phyloP scores from a whole-genome alignment of 163 green algal species.

The Scenedesmus sp. region DNA sequence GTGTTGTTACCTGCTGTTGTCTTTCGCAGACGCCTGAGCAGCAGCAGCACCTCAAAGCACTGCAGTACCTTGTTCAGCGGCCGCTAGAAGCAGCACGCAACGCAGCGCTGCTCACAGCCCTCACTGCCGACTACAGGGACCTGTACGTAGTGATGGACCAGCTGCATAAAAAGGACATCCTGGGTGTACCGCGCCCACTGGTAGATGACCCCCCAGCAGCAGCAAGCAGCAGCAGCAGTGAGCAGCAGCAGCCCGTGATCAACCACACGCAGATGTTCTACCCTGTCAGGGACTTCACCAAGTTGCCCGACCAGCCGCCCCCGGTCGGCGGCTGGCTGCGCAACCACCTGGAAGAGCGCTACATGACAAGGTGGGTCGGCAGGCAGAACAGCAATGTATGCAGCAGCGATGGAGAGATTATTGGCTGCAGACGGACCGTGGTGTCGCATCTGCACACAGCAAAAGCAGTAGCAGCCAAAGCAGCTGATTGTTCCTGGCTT shows the following conservation, averaged over 20 bases:
- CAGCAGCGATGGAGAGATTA: no score
- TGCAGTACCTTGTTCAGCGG: conserved; percentile 41
- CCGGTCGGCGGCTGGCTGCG: conserved; percentile 24
- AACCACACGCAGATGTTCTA: conserved; percentile 58
- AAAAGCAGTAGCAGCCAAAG: no score
- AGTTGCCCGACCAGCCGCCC: conserved; percentile 33
- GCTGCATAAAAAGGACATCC: conserved; percentile 53
- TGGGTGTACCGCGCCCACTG: conserved; percentile 47
- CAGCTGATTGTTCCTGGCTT: no score
- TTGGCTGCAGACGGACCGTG: no score
- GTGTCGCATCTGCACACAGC: no score
- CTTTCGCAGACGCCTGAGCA: conserved; percentile 42
- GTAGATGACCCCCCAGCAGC: conserved; percentile 41
- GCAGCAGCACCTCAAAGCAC: conserved; percentile 31
- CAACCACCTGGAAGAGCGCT: conserved; percentile 18
- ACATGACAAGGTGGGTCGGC: conserved; percentile 37
- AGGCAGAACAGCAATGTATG: no score
- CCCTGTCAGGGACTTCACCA: conserved; percentile 43
- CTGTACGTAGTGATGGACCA: conserved; percentile 50
- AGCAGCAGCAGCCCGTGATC: background rate
- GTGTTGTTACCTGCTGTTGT: background rate
- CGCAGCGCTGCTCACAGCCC: conserved; percentile 42
- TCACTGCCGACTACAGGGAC: conserved; percentile 47
- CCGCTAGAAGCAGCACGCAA: conserved; percentile 37
- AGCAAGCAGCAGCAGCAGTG: background rate